Base-by-base conservation (phyloP, 768 basidiomycete genomes). In the Sarcodon aspratus region DNA sequence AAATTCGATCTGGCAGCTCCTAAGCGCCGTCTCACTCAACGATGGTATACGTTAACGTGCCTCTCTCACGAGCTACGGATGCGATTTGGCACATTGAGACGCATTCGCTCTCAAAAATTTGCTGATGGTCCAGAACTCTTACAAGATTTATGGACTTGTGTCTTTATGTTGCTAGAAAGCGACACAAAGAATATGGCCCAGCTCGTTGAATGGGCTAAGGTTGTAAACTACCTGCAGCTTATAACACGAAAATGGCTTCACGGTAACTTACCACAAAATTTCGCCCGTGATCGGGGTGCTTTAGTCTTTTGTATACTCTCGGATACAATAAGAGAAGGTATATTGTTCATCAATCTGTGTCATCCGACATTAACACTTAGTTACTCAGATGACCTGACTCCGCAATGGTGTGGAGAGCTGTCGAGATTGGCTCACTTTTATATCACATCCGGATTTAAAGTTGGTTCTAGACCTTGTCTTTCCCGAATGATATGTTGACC, bases 161-260 rank as follows among this genome's bases (percentile, higher is more conserved):
- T 73, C 46, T 54, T 81, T 38, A 74, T 86, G 69, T 59, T 81
- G 60, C 62, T 75, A 2, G 83, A 85, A 52, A 78, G 81, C 62
- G 82, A 85, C 61, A 80, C 79, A 34, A 72, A 71, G 59, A 86
- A 86, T 58, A 67, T 68, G 33, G 63, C 55, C 3, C 79, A 79
- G 61, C 74, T 85, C 44, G 53, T 55, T 21, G 66, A 74, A 49
- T 88, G 80, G 56, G 81, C 76, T 0, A 70, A 73, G 3, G 65
- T 80, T 3, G 68, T 69, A 35, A 52, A 51, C 4, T 78, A 74
- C 40, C 66, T 77, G 6, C 68, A 74, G 58, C 27, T 48, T 58
- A 2, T 56, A 59, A 18, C 4, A 21, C 9, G 48, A 65, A 50
- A 57, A 71, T 38, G 80, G 78, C 2, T 84, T 82, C 81, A 80